Evolutionary conservation across 2,329 filamentous ascomycete genomes (phyloP).

Genomic region (Penicillium sp.): DNA sequence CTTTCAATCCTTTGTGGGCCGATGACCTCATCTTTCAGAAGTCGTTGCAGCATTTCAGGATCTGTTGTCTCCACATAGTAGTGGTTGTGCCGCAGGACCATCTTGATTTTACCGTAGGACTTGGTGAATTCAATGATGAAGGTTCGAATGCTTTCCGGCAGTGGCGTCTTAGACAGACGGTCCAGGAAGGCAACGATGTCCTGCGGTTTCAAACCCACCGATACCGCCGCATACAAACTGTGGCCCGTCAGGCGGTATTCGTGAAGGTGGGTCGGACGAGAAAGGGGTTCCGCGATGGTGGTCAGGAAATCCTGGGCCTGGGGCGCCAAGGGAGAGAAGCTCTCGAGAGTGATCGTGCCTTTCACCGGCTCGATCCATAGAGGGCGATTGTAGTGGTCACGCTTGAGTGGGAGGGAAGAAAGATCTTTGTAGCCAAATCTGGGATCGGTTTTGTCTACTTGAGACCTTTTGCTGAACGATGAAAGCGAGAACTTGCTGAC

Average conservation of each 20-base stretch:
- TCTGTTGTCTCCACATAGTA: constrained; percentile 93
- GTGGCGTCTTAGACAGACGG: constrained; percentile 77
- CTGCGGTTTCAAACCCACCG: constrained; percentile 79
- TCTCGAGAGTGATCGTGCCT: constrained; percentile 86
- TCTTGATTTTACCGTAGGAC: constrained; percentile 91
- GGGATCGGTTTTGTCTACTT: constrained; percentile 46
- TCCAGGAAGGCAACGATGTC: constrained; percentile 90
- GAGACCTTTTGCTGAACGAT: constrained; percentile 46
- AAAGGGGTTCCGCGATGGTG: constrained; percentile 89
- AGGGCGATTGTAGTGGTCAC: constrained; percentile 82
- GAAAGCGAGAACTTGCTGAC: constrained; percentile 53
- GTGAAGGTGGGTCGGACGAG: constrained; percentile 82
- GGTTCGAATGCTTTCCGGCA: constrained; percentile 71
- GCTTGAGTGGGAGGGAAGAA: constrained; percentile 74
- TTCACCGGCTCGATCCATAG: constrained; percentile 88
- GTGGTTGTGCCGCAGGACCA: constrained; percentile 89
- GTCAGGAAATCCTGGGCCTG: constrained; percentile 92
- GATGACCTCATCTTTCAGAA: constrained; percentile 81
- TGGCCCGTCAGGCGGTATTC: constrained; percentile 90
- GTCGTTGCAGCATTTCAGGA: constrained; percentile 73
- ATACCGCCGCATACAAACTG: constrained; percentile 91
- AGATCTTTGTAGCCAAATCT: constrained; percentile 67
- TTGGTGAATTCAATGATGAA: constrained; percentile 81
- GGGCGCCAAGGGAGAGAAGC: constrained; percentile 80
- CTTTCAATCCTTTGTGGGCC: constrained; percentile 71